Evolutionary conservation across 2,329 filamentous ascomycete species (phyloP).

Genomic region (Diaporthe nobilis): DNA sequence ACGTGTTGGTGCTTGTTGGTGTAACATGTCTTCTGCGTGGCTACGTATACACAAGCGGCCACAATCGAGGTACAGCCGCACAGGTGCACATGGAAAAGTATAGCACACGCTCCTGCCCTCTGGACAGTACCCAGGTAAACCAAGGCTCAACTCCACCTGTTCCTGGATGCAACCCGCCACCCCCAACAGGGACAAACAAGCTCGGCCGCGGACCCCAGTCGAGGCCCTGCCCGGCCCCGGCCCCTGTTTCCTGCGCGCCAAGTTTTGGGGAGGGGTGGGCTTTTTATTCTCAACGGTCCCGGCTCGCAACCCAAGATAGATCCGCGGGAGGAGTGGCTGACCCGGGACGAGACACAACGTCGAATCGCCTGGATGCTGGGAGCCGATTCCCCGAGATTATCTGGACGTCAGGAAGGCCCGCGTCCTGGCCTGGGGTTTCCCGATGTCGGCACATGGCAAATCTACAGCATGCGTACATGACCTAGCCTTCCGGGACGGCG

Average conservation of each 20-base stretch:
- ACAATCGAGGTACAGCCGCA: background rate
- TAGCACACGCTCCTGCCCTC: background rate
- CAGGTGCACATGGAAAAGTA: background rate
- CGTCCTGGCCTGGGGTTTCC: background rate
- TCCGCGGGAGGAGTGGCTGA: constrained; percentile 5
- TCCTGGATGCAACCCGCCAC: constrained; percentile 33
- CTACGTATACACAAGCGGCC: background rate
- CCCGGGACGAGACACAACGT: background rate
- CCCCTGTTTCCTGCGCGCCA: constrained; percentile 19
- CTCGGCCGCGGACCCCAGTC: constrained; percentile 33
- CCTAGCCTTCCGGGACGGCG: background rate
- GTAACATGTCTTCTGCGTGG: constrained; percentile 10
- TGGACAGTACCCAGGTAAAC: background rate
- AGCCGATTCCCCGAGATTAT: constrained; percentile 28
- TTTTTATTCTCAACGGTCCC: constrained; percentile 27
- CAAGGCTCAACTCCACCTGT: constrained; percentile 13
- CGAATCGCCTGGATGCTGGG: constrained; percentile 23
- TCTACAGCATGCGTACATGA: background rate
- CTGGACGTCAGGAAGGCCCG: background rate
- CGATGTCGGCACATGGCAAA: constrained; percentile 25
- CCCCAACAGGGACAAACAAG: constrained; percentile 18
- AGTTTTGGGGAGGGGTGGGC: constrained; percentile 1
- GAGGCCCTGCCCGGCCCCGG: background rate
- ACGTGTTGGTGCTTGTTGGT: background rate
- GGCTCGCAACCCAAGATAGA: constrained; percentile 27